phyloP scores from a whole-genome alignment of 768 basidiomycete genomes.

The Mycena leptocephala region DNA sequence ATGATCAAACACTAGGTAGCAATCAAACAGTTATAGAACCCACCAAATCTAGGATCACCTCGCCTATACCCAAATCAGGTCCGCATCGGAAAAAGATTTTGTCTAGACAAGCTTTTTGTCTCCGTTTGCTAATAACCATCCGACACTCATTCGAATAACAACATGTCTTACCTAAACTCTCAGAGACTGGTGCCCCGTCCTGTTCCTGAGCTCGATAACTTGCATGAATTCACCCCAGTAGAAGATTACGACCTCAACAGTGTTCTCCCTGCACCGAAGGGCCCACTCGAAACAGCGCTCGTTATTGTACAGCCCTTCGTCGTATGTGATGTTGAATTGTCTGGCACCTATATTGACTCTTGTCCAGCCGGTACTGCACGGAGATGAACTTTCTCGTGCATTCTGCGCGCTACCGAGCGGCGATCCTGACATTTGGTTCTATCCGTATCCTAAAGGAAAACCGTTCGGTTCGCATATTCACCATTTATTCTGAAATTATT shows the following conservation, averaged over 20 bases:
- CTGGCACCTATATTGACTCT: not conserved
- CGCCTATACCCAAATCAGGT: too few species aligned
- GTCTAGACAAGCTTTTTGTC: constrained; percentile 8
- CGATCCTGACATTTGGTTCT: constrained; percentile 35
- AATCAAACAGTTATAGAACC: not conserved
- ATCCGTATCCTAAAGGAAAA: constrained; percentile 39
- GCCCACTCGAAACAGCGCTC: constrained; percentile 29
- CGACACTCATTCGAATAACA: not conserved
- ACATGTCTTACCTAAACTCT: constrained; percentile 20
- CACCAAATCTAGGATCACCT: too few species aligned
- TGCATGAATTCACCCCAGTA: constrained; percentile 35
- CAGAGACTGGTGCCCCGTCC: constrained; percentile 17
- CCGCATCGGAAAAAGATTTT: not conserved
- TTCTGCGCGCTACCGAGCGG: constrained; percentile 25
- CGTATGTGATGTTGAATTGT: constrained; percentile 1
- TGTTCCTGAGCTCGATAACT: constrained; percentile 10
- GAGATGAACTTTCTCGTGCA: constrained; percentile 30
- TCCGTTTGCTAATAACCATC: not conserved
- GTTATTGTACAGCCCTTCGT: constrained; percentile 37
- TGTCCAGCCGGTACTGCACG: constrained; percentile 33
- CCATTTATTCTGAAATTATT: not conserved
- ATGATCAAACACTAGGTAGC: constrained; percentile 6
- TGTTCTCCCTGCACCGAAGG: constrained; percentile 25
- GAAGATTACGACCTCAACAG: constrained; percentile 40
- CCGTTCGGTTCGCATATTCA: constrained; percentile 28